Evolutionary conservation across 2,329 filamentous ascomycete species (phyloP).

Genomic region (Ophiosphaerella narmari): DNA sequence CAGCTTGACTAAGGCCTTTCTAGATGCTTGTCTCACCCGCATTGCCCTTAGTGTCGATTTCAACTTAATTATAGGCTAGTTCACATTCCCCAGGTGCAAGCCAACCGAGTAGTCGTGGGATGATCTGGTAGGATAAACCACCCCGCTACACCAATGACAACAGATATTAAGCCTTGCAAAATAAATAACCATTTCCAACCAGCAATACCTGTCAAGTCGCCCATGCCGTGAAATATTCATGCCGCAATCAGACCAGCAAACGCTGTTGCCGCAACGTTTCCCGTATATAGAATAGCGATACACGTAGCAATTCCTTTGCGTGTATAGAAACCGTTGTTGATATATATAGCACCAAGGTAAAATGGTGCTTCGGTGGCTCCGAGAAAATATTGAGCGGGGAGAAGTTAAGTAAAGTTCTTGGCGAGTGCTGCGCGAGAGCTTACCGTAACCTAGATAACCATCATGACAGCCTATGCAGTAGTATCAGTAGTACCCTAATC

Average conservation of each 20-base stretch:
- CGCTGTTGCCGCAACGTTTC: conserved; percentile 45
- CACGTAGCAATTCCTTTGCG: conserved; percentile 41
- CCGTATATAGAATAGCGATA: conserved; percentile 44
- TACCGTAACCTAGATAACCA: no score
- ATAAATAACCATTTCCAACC: conserved; percentile 46
- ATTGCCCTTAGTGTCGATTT: conserved; percentile 51
- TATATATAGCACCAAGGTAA: conserved; percentile 40
- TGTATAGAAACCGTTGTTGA: conserved; percentile 46
- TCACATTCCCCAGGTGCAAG: conserved; percentile 51
- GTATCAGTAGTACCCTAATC: no score
- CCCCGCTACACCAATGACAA: no score
- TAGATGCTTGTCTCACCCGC: conserved; percentile 23
- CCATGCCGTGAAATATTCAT: conserved; percentile 38
- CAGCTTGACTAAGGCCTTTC: conserved; percentile 19
- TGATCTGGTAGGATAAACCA: conserved; percentile 30
- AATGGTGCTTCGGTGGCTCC: conserved; percentile 7
- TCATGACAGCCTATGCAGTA: no score
- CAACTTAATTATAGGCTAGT: conserved; percentile 31
- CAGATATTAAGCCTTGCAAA: no score
- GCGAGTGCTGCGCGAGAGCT: no score
- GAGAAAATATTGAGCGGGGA: no score
- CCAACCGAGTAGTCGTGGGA: conserved; percentile 50
- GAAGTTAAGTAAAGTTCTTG: no score
- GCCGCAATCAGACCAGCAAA: conserved; percentile 51
- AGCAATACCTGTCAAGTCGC: conserved; percentile 46